A percentile compares a stretch with the other conserved stretches of the same genome.
phyloP scores from a whole-genome alignment of 805 yeast genomes.

The Metschnikowia anglica region DNA sequence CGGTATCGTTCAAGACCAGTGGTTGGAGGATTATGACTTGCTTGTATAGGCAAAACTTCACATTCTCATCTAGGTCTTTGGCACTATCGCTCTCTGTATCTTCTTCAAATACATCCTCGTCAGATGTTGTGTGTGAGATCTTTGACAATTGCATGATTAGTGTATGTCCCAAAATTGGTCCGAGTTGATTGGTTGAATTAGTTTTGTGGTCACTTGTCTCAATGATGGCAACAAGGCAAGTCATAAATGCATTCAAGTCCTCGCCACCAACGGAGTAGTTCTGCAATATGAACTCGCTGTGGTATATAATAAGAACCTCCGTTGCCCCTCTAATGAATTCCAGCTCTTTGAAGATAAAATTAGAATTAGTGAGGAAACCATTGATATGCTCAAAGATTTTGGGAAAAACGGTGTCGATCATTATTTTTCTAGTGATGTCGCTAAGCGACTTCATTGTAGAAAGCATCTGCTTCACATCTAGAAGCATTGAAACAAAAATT shows the following conservation, averaged over 20 bases:
- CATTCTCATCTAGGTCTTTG: slow-evolving; percentile 19
- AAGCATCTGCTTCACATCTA: slow-evolving; percentile 23
- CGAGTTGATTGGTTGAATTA: slow-evolving; percentile 5
- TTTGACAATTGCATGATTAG: slow-evolving; percentile 29
- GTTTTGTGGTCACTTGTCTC: slow-evolving; percentile 24
- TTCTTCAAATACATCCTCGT: slow-evolving; percentile 13
- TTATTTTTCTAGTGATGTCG: slow-evolving; percentile 36
- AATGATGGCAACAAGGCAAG: slow-evolving; percentile 31
- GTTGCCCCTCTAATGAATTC: slow-evolving; percentile 28
- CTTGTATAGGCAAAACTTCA: slow-evolving; percentile 33
- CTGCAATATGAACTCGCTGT: slow-evolving; percentile 30
- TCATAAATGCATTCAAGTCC: slow-evolving; percentile 27
- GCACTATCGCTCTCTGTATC: slow-evolving; percentile 16
- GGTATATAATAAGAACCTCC: slow-evolving; percentile 28
- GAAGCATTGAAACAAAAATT: slow-evolving; percentile 35
- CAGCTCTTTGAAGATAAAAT: slow-evolving; percentile 36
- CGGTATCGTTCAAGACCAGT: slow-evolving; percentile 34
- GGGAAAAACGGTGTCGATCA: slow-evolving; percentile 38
- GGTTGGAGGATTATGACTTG: slow-evolving; percentile 32
- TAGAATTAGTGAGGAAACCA: slow-evolving; percentile 32
- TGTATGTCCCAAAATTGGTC: slow-evolving; percentile 26
- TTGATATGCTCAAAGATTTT: slow-evolving; percentile 35
- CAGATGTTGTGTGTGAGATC: slow-evolving; percentile 16
- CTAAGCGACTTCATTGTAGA: slow-evolving; percentile 27
- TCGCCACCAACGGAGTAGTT: slow-evolving; percentile 26